phyloP scores from a whole-genome alignment of 306 rosid species.

The Biancaea sappan region DNA sequence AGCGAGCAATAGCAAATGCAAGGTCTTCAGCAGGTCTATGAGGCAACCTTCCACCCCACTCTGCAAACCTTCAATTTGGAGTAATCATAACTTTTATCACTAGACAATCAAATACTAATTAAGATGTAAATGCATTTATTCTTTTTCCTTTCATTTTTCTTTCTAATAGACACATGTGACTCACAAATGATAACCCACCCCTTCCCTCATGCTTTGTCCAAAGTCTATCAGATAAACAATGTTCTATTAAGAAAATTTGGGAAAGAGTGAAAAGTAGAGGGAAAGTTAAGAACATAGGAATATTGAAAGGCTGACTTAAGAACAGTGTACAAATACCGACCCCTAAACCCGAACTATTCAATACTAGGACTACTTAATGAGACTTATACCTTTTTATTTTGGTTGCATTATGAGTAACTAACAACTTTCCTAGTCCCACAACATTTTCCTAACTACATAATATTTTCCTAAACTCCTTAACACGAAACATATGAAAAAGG shows the following conservation, averaged over 20 bases:
- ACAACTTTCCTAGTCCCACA: conserved; percentile 1
- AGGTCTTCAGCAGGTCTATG: conserved; percentile 98
- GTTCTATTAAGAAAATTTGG: background rate
- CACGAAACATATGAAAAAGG: conserved; percentile 27
- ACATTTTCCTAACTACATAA: conserved; percentile 8
- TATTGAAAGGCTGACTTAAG: conserved; percentile 22
- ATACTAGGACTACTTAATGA: conserved; percentile 7
- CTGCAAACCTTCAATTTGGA: conserved; percentile 65
- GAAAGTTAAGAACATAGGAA: conserved; percentile 17
- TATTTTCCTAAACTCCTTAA: conserved; percentile 24
- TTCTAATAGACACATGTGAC: background rate
- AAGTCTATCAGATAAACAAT: background rate
- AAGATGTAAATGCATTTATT: conserved; percentile 14
- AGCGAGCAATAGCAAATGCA: conserved; percentile 97
- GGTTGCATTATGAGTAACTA: conserved; percentile 24
- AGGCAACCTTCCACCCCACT: conserved; percentile 89
- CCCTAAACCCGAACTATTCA: conserved; percentile 14
- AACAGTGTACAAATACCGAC: conserved; percentile 23
- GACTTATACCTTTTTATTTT: conserved; percentile 6
- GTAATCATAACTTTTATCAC: conserved; percentile 26
- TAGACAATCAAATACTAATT: conserved; percentile 16
- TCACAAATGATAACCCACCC: background rate
- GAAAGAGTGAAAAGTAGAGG: background rate
- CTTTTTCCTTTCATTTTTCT: conserved; percentile 18
- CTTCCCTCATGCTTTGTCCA: background rate